Base-by-base conservation (phyloP, 805 yeast species). In the Wickerhamiella australiensis region DNA sequence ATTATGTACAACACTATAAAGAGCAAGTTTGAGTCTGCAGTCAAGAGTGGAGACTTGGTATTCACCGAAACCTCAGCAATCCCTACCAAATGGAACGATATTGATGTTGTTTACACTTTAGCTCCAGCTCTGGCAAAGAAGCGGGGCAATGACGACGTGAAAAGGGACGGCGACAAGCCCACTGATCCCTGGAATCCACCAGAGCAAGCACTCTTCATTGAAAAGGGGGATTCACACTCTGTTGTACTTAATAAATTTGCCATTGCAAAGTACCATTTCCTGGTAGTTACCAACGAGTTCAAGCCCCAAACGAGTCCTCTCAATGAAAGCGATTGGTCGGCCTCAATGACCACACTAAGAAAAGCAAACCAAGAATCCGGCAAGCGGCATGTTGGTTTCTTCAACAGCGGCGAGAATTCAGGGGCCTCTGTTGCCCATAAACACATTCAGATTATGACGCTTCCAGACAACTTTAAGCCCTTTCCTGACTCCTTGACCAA, bases 341-440 rank as follows among this genome's bases (percentile, higher is more conserved):
- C 80, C 0, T 70, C 82, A 4, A 76, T 77, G 60, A 61, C 74
- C 3, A 68, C 84, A 20, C 67, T 90, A 53, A 61, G 64, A 13
- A 67, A 66, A 15, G 67, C 82, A 47, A 76, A 77, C 57, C 52
- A 58, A 9, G 56, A 66, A 62, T 20, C 68, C 63, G 68, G 66
- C 25, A 66, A 67, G 33, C 71, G 75, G 50, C 81, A 84, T 72
- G 71, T 88, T 62, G 87, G 87, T 0, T 90, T 90, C 65, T 90
- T 78, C 73, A 90, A 90, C 65, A 79, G 85, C 60, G 98, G 98
- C 6, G 78, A 79, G 17, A 73, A 78, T 57, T 78, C 94, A 54
- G 98, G 97, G 1, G 95, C 95, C n/a, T 86, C 96, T 0, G 92
- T 87, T 60, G 81, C 84, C 44, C 98, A 90, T 68, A 86, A 85